Conservation (phyloP, 305 asterid species). For the Fraxinus floribunda region DNA sequence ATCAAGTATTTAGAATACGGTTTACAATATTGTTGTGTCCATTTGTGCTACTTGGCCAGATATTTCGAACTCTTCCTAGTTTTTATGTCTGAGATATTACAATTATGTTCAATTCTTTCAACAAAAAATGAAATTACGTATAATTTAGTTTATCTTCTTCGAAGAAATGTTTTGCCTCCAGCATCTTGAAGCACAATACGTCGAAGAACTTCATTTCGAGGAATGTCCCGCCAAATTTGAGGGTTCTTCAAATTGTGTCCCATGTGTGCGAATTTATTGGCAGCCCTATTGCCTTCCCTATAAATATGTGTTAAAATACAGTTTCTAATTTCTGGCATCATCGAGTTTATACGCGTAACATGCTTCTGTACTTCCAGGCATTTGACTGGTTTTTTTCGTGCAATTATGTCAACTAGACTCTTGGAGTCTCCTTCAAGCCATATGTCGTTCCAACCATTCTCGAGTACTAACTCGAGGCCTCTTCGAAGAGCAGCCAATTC, state of each 20-base stretch:
- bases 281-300: constrained; percentile 75
- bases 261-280: constrained; percentile 67
- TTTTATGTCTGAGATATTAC: not conserved
- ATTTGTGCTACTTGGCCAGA: not conserved
- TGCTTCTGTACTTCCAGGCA: constrained; percentile 47
- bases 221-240: constrained; percentile 54
- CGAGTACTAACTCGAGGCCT: constrained; percentile 65
- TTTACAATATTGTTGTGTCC: not conserved
- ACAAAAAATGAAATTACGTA: not conserved
- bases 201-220: constrained; percentile 47
- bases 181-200: constrained; percentile 61
- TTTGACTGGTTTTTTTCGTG: constrained; percentile 28
- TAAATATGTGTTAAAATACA: constrained; percentile 52
- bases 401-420: constrained; percentile 49
- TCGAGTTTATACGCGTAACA: constrained; percentile 36
- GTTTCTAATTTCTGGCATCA: constrained; percentile 45
- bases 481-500: constrained; percentile 59
- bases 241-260: constrained; percentile 60
- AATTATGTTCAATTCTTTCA: not conserved
- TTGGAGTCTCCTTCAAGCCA: constrained; percentile 82
- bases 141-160: constrained; percentile 38
- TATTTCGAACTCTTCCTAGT: not conserved
- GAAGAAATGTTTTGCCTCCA: constrained; percentile 44
- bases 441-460: constrained; percentile 59
- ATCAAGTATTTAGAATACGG: not conserved